Evolutionary conservation across 2,329 filamentous ascomycete genomes (phyloP).

Genomic region (Pseudopyrenochaeta lycopersici): DNA sequence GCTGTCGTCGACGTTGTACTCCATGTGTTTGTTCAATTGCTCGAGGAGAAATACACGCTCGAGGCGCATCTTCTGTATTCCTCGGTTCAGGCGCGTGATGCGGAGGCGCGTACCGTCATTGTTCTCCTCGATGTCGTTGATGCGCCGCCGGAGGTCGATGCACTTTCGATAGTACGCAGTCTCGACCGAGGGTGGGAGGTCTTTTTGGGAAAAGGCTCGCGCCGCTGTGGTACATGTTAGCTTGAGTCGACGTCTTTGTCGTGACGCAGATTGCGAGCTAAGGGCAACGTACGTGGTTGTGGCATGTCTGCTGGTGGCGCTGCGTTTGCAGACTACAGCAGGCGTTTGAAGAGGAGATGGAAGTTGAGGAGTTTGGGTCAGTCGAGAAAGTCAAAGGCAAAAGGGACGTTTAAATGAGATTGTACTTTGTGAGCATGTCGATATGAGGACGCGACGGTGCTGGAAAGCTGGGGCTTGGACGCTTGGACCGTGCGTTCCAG

Average conservation of each 20-base stretch:
- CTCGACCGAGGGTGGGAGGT: conserved; percentile 86
- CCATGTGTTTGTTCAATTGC: conserved; percentile 58
- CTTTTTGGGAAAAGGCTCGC: conserved; percentile 46
- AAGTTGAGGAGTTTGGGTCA: background rate
- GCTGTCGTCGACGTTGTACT: conserved; percentile 65
- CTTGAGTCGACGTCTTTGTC: background rate
- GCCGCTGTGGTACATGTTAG: conserved; percentile 25
- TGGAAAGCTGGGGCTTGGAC: conserved; percentile 3
- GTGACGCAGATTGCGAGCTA: conserved; percentile 1
- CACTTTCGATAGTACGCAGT: conserved; percentile 97
- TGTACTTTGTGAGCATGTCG: conserved; percentile 8
- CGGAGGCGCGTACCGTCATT: conserved; percentile 85
- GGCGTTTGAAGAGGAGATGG: background rate
- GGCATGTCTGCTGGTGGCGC: conserved; percentile 20
- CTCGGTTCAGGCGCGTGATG: conserved; percentile 80
- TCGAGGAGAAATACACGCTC: conserved; percentile 73
- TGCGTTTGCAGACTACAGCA: background rate
- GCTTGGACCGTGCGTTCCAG: conserved; percentile 23
- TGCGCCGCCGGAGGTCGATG: conserved; percentile 89
- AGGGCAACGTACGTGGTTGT: conserved; percentile 26
- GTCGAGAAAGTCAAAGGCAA: background rate
- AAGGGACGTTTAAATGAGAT: conserved; percentile 1
- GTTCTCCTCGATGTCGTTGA: conserved; percentile 89
- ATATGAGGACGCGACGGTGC: conserved; percentile 14
- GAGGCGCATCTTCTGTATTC: conserved; percentile 90